Evolutionary conservation across 192 early-diverging fungal genomes (phyloP).

Genomic region (Spinellus fusiger): DNA sequence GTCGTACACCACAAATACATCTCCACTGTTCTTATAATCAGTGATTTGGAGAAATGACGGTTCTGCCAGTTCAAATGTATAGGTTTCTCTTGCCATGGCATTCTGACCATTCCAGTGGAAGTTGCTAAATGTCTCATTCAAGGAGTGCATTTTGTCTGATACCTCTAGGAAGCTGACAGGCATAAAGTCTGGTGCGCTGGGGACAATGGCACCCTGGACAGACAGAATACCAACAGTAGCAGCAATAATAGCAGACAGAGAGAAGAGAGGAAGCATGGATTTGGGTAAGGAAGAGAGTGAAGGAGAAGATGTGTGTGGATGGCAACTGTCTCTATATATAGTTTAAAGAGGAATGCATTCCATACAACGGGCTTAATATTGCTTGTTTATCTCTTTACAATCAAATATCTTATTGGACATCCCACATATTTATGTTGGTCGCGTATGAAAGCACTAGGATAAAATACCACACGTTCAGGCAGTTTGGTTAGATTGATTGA

Average conservation of each 20-base stretch:
- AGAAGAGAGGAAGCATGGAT: slow-evolving; percentile 7
- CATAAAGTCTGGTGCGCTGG: neutral
- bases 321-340: too few species aligned
- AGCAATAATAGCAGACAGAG: slow-evolving; percentile 9
- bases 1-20: slow-evolving; percentile 26
- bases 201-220: neutral
- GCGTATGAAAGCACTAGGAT: too few species aligned
- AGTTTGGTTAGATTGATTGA: too few species aligned
- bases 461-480: too few species aligned
- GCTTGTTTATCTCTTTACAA: too few species aligned
- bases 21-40: slow-evolving; percentile 30
- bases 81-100: slow-evolving; percentile 15
- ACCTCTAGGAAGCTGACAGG: slow-evolving; percentile 3
- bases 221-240: slow-evolving; percentile 7
- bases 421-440: too few species aligned
- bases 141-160: neutral
- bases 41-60: slow-evolving; percentile 19
- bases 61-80: slow-evolving; percentile 8
- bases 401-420: too few species aligned
- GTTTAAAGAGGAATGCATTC: too few species aligned
- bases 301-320: neutral
- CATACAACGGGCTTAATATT: too few species aligned
- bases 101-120: slow-evolving; percentile 24
- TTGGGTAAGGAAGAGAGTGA: neutral
- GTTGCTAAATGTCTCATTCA: slow-evolving; percentile 12